Evolutionary conservation across 345 rosid species (phyloP).

Genomic region (Heritiera fomes): DNA sequence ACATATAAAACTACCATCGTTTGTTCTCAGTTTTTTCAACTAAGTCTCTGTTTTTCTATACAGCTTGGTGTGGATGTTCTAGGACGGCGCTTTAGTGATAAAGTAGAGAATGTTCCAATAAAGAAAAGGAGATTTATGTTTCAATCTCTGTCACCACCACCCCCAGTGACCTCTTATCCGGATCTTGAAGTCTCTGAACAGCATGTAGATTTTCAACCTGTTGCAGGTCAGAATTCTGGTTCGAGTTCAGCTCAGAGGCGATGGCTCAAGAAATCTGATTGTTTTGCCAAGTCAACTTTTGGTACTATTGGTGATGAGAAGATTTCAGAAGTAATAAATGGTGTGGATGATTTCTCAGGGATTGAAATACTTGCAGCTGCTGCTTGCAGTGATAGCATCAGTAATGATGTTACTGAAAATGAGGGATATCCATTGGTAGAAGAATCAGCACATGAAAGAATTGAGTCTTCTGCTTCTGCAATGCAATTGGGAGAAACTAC

Average conservation of each 20-base stretch:
- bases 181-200: slow-evolving; percentile 27
- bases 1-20: not conserved
- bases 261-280: slow-evolving; percentile 10
- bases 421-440: slow-evolving; percentile 21
- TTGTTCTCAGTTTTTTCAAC: not conserved
- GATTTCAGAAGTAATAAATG: slow-evolving; percentile 20
- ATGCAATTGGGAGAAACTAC: slow-evolving; percentile 21
- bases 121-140: slow-evolving; percentile 50
- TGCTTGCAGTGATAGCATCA: slow-evolving; percentile 28
- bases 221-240: slow-evolving; percentile 15
- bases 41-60: slow-evolving; percentile 20
- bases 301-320: slow-evolving; percentile 18
- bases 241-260: slow-evolving; percentile 9
- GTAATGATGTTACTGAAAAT: slow-evolving; percentile 23
- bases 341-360: slow-evolving; percentile 55
- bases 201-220: slow-evolving; percentile 12
- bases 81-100: slow-evolving; percentile 49
- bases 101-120: slow-evolving; percentile 47
- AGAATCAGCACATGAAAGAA: slow-evolving; percentile 21
- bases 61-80: slow-evolving; percentile 60
- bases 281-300: slow-evolving; percentile 7
- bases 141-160: slow-evolving; percentile 28
- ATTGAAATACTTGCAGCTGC: slow-evolving; percentile 57
- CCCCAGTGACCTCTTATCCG: slow-evolving; percentile 20
- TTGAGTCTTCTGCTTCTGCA: slow-evolving; percentile 24